A percentile compares a stretch with the other conserved stretches of the same genome.
phyloP scores from a whole-genome alignment of 2,329 filamentous ascomycete genomes.

The Zasmidium cellare region DNA sequence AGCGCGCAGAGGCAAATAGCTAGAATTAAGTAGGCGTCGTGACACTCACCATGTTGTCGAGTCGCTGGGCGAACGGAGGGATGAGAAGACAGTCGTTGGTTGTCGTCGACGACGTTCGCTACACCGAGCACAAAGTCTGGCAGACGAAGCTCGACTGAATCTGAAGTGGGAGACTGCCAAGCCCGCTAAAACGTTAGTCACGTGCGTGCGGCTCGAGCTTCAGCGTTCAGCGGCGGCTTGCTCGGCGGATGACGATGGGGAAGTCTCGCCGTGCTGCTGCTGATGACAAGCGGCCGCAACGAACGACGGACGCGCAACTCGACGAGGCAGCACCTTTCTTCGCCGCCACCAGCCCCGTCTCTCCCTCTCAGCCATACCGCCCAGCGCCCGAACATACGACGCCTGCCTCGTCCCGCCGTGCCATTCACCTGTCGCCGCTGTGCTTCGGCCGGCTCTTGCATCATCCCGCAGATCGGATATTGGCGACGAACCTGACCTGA shows the following conservation, averaged over 20 bases:
- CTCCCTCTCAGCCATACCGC: background rate
- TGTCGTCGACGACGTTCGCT: conserved; percentile 9
- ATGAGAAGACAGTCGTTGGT: background rate
- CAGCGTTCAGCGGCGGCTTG: background rate
- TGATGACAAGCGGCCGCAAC: background rate
- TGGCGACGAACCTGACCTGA: background rate
- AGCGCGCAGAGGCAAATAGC: conserved; percentile 27
- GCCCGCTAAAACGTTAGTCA: background rate
- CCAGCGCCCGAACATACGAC: background rate
- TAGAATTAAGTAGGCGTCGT: conserved; percentile 10
- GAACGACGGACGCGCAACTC: conserved; percentile 3
- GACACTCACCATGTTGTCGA: conserved; percentile 28
- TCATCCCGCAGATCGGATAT: conserved; percentile 11
- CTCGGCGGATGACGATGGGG: background rate
- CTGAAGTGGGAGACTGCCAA: background rate
- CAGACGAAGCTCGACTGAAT: no score
- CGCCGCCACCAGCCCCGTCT: background rate
- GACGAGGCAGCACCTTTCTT: conserved; percentile 1
- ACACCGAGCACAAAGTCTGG: conserved; percentile 11
- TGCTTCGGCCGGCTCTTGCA: conserved; percentile 1
- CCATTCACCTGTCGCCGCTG: background rate
- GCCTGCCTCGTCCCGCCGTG: background rate
- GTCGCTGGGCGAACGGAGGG: conserved; percentile 7
- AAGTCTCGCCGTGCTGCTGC: no score
- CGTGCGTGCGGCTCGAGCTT: background rate